These are phyloP conservation scores for Populus trichocarpa DNA, from an alignment of 441 rosid genomes.

Conservation along the genomic window DNA sequence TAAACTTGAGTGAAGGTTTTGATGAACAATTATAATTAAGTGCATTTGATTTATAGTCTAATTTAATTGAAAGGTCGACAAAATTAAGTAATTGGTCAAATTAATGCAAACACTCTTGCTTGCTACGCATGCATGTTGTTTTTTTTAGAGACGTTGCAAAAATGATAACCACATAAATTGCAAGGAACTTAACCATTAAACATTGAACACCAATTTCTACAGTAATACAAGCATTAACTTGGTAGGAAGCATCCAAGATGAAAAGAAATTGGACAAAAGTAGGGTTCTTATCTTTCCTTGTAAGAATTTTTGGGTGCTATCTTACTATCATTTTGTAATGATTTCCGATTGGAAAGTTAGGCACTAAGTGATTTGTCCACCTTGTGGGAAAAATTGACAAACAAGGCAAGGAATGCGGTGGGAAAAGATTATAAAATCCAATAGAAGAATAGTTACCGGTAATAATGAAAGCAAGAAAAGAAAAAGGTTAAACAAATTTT, in stretches of 20 bases:
- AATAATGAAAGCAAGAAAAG: neutral
- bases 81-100: too few relatives aligned
- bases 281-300: neutral
- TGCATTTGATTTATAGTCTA: too few relatives aligned
- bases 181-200: neutral
- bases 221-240: neutral
- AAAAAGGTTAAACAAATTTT: neutral
- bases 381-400: neutral
- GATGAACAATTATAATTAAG: too few relatives aligned
- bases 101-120: too few relatives aligned
- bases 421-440: neutral
- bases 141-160: too few relatives aligned
- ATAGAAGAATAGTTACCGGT: neutral
- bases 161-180: too few relatives aligned
- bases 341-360: neutral
- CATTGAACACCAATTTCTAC: neutral
- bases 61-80: too few relatives aligned
- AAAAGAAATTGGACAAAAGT: neutral
- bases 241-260: neutral
- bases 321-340: neutral
- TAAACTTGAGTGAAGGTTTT: too few relatives aligned
- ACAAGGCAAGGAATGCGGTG: too few relatives aligned
- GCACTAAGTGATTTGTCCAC: neutral
- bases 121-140: too few relatives aligned
- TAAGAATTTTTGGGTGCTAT: neutral